These are phyloP conservation scores for Neurospora sp. DNA, from an alignment of 495 filamentous ascomycete genomes.

Conservation along the genomic window DNA sequence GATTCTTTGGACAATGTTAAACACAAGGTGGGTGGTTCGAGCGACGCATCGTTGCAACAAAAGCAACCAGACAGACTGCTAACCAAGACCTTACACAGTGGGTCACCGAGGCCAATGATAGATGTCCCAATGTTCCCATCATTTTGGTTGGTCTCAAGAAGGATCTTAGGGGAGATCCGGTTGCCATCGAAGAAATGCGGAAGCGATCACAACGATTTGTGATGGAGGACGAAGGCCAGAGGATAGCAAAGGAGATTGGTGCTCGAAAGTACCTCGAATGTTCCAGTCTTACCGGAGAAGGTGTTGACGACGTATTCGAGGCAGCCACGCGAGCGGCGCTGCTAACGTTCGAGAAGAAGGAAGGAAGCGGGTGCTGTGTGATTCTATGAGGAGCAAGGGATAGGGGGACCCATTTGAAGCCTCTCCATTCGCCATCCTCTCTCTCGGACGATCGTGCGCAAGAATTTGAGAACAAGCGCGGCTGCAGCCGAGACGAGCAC, in stretches of 20 bases:
- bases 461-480: neutral
- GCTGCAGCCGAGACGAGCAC: neutral
- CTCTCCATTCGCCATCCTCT: neutral
- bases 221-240: conserved; percentile 65
- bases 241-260: conserved; percentile 73
- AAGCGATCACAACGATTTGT: conserved; percentile 87
- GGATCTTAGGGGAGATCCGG: conserved; percentile 88
- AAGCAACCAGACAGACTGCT: neutral
- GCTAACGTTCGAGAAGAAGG: conserved; percentile 80
- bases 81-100: conserved; percentile 47
- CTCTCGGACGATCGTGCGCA: neutral
- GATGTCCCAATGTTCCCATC: conserved; percentile 86
- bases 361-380: conserved; percentile 75
- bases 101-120: conserved; percentile 92
- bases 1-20: conserved; percentile 98
- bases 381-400: conserved; percentile 57
- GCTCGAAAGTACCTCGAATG: conserved; percentile 96
- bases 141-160: conserved; percentile 98
- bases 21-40: conserved; percentile 62
- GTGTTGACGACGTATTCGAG: conserved; percentile 98
- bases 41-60: neutral
- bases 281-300: conserved; percentile 92
- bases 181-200: conserved; percentile 94
- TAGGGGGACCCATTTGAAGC: neutral
- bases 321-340: conserved; percentile 93